Base-by-base conservation (phyloP, 2,329 filamentous ascomycete genomes). In the Dactylellina haptotyla region DNA sequence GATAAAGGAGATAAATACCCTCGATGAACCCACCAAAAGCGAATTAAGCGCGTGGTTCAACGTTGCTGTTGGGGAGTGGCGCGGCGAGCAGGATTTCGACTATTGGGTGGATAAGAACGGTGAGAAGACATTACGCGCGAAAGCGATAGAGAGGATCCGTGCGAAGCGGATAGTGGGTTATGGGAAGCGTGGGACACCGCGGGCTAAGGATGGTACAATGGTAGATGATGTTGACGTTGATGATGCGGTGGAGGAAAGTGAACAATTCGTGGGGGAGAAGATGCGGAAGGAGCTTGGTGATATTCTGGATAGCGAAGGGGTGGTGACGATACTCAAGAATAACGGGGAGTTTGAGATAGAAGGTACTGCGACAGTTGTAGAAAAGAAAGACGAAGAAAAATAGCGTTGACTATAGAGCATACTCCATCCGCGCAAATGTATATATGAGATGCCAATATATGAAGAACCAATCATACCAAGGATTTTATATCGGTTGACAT, bases 21-120 rank as follows among this genome's bases (percentile, higher is more conserved):
- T 73, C 1, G 46, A 64, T n/a, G 53, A 28, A 3, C 20, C 30
- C 12, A 18, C 34, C 18, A 43, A 20, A 26, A 9, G 10, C 2
- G 28, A 48, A 10, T 4, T 66, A 9, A 37, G 37, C 1, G 9
- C 14, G 12, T 73, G 69, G 69, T n/a, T 73, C 3, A 39, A 57
- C 16, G 16, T 32, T 9, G 69, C 69, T 1, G 48, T 73, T 1
- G 69, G 69, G 3, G 69, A 53, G 26, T 73, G 69, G 69, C 8
- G 4, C 10, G 69, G 53, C 4, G 46, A 46, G 1, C 20, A 48
- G 16, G 48, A 32, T 2, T 30, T 23, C 1, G 53, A 66, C 46
- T 1, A 18, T 8, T 41, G 20, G 30, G 37, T 37, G 16, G 34
- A 14, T 14, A 20, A 32, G 4, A 30, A 73, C 8, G 61, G 69